Evolutionary conservation across 805 yeast species (phyloP).

Genomic region (Hanseniaspora guilliermondii): DNA sequence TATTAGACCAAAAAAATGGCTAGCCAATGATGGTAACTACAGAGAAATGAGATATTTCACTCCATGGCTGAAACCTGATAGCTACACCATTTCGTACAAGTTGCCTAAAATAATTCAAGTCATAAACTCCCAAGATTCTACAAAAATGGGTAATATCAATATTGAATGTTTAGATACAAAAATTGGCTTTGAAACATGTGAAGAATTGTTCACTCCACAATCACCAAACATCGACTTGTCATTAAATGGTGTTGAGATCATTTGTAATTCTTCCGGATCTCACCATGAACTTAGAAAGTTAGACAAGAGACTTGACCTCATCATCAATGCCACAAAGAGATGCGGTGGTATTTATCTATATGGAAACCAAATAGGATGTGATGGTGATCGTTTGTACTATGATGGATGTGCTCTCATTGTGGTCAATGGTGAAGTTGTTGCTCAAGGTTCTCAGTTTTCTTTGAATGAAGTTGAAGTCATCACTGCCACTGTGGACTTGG

Average conservation of each 20-base stretch:
- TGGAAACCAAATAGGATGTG: constrained; percentile 94
- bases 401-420: constrained; percentile 95
- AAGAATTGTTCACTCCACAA: constrained; percentile 91
- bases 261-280: constrained; percentile 93
- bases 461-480: constrained; percentile 86
- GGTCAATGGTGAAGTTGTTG: constrained; percentile 81
- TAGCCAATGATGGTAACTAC: constrained; percentile 96
- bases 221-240: constrained; percentile 89
- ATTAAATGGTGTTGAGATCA: constrained; percentile 91
- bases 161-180: constrained; percentile 73
- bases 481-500: constrained; percentile 87
- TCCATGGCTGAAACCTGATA: constrained; percentile 68
- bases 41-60: constrained; percentile 95
- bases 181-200: constrained; percentile 97
- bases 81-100: constrained; percentile 41
- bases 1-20: constrained; percentile 83
- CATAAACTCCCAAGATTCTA: constrained; percentile 53
- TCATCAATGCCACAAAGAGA: constrained; percentile 83
- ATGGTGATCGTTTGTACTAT: constrained; percentile 91
- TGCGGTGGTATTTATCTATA: constrained; percentile 94
- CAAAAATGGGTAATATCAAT: constrained; percentile 83
- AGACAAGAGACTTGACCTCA: constrained; percentile 69
- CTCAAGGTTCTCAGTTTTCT: constrained; percentile 87
- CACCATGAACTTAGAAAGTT: constrained; percentile 92
- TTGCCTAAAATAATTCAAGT: constrained; percentile 61